Evolutionary conservation across 371 early-diverging fungal genomes (phyloP).

Genomic region (Nematocida sp.): DNA sequence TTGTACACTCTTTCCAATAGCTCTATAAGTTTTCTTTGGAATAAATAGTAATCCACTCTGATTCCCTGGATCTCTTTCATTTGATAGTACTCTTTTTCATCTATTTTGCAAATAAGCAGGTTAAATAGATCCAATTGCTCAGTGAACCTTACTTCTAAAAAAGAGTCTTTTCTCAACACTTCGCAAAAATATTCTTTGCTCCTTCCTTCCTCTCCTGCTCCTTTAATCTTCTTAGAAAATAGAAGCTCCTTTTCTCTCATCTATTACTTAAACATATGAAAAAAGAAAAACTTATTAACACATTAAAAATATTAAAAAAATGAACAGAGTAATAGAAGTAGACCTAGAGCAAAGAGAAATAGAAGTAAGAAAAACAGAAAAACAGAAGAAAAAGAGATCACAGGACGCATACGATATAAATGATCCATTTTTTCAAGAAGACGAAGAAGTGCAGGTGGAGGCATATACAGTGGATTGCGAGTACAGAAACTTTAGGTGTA

Average conservation of each 20-base stretch:
- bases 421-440: conserved; percentile 51
- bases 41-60: conserved; percentile 64
- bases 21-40: conserved; percentile 58
- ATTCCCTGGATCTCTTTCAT: conserved; percentile 67
- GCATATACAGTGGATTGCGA: conserved; percentile 20
- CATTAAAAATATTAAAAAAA: background rate
- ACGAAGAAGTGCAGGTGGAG: conserved; percentile 19
- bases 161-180: background rate
- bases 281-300: background rate
- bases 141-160: conserved; percentile 17
- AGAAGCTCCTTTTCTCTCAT: background rate
- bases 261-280: conserved; percentile 10
- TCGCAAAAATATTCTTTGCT: conserved; percentile 25
- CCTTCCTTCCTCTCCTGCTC: background rate
- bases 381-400: conserved; percentile 26
- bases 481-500: conserved; percentile 39
- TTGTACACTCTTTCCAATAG: conserved; percentile 60
- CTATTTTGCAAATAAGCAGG: conserved; percentile 7
- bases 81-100: conserved; percentile 61
- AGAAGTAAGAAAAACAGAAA: conserved; percentile 12
- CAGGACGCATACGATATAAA: conserved; percentile 24
- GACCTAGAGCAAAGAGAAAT: conserved; percentile 21
- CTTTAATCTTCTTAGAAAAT: background rate
- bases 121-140: conserved; percentile 25
- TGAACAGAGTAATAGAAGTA: conserved; percentile 13